Evolutionary conservation across 2,329 filamentous ascomycete species (phyloP).

Genomic region (Aureobasidium subglaciale): DNA sequence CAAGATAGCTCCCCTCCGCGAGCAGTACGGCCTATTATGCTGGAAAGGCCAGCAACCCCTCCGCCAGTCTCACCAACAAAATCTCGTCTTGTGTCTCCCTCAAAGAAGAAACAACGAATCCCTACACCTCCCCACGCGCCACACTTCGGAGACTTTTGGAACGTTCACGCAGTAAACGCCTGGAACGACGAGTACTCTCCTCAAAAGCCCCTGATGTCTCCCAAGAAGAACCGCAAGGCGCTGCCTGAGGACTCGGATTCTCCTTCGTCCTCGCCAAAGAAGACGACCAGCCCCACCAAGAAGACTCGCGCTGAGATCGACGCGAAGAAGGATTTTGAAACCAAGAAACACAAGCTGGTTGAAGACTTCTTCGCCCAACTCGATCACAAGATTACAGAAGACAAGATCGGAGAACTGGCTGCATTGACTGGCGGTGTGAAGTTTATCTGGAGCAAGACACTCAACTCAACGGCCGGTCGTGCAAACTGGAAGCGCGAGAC

Average conservation of each 20-base stretch:
- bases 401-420: conserved; percentile 53
- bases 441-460: conserved; percentile 68
- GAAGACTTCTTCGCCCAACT: conserved; percentile 59
- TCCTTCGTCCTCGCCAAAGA: conserved; percentile 32
- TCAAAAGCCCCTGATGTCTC: conserved; percentile 38
- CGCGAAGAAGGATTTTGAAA: conserved; percentile 55
- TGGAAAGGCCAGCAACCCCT: conserved; percentile 30
- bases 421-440: conserved; percentile 61
- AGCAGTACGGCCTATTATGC: not conserved
- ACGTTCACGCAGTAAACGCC: conserved; percentile 50
- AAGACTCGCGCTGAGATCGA: conserved; percentile 27
- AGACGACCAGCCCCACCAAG: conserved; percentile 30
- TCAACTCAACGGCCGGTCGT: conserved; percentile 68
- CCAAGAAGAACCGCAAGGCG: conserved; percentile 26
- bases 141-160: conserved; percentile 54
- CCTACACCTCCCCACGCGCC: conserved; percentile 49
- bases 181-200: conserved; percentile 60
- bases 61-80: conserved; percentile 37
- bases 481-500: conserved; percentile 45
- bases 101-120: conserved; percentile 40
- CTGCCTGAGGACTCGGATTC: conserved; percentile 19
- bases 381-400: conserved; percentile 57
- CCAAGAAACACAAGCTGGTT: conserved; percentile 56
- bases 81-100: conserved; percentile 39
- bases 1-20: conserved; percentile 5